Conservation (phyloP, 768 basidiomycete genomes). For the Lactarius quietus region DNA sequence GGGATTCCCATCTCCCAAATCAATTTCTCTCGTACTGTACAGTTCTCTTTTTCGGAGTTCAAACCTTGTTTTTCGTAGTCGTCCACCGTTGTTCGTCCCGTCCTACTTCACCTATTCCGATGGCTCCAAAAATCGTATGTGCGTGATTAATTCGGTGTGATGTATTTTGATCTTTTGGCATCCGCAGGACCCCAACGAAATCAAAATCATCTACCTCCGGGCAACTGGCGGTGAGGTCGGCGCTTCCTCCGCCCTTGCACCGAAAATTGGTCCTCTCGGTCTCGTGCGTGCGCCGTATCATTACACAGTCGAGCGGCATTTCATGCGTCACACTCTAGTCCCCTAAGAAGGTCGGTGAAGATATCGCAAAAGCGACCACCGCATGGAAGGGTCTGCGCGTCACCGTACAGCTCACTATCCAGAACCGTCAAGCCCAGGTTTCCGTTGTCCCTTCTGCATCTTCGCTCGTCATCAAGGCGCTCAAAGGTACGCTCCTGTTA, state of each 20-base stretch:
- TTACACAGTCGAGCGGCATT: background rate
- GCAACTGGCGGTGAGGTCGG: constrained; percentile 99
- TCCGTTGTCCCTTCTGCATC: constrained; percentile 96
- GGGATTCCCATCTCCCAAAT: background rate
- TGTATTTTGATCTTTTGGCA: background rate
- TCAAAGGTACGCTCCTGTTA: constrained; percentile 72
- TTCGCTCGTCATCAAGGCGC: constrained; percentile 94
- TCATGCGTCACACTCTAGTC: constrained; percentile 52
- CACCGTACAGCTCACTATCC: constrained; percentile 97
- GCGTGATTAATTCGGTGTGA: background rate
- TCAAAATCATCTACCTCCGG: constrained; percentile 98
- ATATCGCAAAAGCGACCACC: constrained; percentile 98
- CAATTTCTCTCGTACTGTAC: constrained; percentile 9
- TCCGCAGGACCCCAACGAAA: constrained; percentile 89
- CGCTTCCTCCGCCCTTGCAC: constrained; percentile 96
- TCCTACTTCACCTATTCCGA: constrained; percentile 35
- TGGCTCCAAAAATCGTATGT: constrained; percentile 80
- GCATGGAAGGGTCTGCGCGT: constrained; percentile 99
- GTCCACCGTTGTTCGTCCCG: constrained; percentile 10
- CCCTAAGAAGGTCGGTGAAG: constrained; percentile 99
- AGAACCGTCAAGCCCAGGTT: constrained; percentile 98
- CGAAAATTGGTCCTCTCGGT: constrained; percentile 99
- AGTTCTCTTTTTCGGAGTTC: constrained; percentile 13
- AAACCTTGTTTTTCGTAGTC: constrained; percentile 7
- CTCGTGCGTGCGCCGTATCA: constrained; percentile 55